Base-by-base conservation (phyloP, 1,139 yeast genomes). In the Meyerozyma smithsonii region DNA sequence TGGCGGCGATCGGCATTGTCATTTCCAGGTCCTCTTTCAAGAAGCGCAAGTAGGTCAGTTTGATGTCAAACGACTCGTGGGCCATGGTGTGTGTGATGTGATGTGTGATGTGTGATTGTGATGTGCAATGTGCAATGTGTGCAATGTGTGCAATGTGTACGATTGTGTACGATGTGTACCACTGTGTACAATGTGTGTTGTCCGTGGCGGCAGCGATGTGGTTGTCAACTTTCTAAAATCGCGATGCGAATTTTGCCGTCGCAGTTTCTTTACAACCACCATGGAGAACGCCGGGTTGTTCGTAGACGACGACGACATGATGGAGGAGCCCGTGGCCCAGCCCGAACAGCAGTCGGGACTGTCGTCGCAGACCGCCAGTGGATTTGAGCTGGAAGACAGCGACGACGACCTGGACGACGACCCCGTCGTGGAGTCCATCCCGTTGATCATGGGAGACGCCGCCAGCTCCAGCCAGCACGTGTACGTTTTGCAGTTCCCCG, bases 1-100 rank as follows among this genome's bases (percentile, higher is more conserved):
- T 94, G 38, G 98, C 98, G 39, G 98, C 99, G 32, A 94, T 87
- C 4, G 99, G 99, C 97, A 90, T 94, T 10, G 98, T 90, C 82
- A 94, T 86, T 41, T 92, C 97, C 18, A 85, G 74, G 62, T 92
- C 97, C 42, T 89, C 96, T 48, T 76, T 79, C 44, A 92, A 70
- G 59, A 87, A 89, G 59, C 77, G 76, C 46, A 86, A 73, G 58
- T 92, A 92, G 0, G 92, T 79, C 50, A 78, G 72, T 38, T 84
- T 88, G 49, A 92, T 88, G 59, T 89, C 95, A 55, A 90, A 88
- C 28, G 68, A 72, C 33, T 44, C 50, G 23, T 42, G 45, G n/a
- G 52, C 24, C 57, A 53, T 54, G 28, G 11, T 26, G 12, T 12
- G 8, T 20, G 8, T 26, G 15, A 10, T 26, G 12, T 26, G n/a